Evolutionary conservation across 1,284 basidiomycete species (phyloP).

Genomic region (Moesziomyces sp.): DNA sequence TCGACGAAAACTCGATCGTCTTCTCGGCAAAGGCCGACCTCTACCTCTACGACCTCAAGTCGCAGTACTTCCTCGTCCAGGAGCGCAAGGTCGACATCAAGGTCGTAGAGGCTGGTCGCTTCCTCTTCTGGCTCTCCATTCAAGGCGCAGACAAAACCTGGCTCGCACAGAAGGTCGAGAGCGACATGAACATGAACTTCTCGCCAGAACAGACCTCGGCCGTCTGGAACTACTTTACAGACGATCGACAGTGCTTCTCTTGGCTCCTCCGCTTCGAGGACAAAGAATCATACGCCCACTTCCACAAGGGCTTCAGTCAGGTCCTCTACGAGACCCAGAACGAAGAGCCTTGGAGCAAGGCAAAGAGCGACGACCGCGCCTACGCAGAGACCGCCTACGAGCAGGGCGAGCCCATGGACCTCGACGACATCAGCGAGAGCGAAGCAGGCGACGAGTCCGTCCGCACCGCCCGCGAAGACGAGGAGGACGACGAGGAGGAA

Average conservation of each 20-base stretch:
- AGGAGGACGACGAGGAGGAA: conserved; percentile 74
- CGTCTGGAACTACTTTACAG: conserved; percentile 81
- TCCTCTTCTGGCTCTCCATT: conserved; percentile 73
- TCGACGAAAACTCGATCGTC: conserved; percentile 26
- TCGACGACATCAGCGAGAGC: conserved; percentile 55
- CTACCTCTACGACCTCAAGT: conserved; percentile 79
- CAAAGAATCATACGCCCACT: conserved; percentile 74
- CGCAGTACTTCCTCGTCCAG: conserved; percentile 79
- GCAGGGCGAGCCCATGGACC: conserved; percentile 82
- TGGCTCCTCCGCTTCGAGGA: conserved; percentile 83
- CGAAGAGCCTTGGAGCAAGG: conserved; percentile 79
- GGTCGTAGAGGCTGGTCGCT: conserved; percentile 74
- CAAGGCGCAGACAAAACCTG: conserved; percentile 71
- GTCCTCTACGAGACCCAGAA: conserved; percentile 87
- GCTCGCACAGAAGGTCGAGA: conserved; percentile 78
- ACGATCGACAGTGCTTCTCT: conserved; percentile 75
- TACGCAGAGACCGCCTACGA: conserved; percentile 74
- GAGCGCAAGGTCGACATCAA: conserved; percentile 76
- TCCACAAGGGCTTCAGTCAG: conserved; percentile 77
- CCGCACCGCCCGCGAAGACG: conserved; percentile 63
- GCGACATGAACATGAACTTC: conserved; percentile 67
- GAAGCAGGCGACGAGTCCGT: conserved; percentile 49
- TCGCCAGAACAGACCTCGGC: conserved; percentile 72
- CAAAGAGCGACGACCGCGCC: conserved; percentile 72
- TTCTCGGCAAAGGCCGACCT: conserved; percentile 70